phyloP scores from a whole-genome alignment of 106 monocot species.

The Ottelia alismoides region DNA sequence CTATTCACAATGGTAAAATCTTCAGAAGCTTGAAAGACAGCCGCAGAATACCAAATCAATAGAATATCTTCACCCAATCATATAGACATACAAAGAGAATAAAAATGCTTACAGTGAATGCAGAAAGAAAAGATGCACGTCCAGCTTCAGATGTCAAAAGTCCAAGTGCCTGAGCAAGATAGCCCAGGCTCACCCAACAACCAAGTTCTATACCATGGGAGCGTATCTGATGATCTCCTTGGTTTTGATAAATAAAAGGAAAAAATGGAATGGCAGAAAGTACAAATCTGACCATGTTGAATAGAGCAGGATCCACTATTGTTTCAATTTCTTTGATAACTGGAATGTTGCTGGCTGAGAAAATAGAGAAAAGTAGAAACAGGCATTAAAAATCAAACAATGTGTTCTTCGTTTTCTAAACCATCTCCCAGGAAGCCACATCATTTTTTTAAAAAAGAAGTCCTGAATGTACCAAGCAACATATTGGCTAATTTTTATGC shows the following conservation, averaged over 20 bases:
- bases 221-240: slow-evolving; percentile 29
- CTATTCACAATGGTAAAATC: slow-evolving; percentile 18
- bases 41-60: not conserved
- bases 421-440: too few species aligned
- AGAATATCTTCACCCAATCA: too few species aligned
- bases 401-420: too few species aligned
- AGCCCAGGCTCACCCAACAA: slow-evolving; percentile 68
- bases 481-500: too few species aligned
- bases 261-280: slow-evolving; percentile 56
- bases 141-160: slow-evolving; percentile 80
- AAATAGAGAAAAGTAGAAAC: not conserved
- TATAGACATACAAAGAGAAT: not conserved
- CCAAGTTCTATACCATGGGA: slow-evolving; percentile 66
- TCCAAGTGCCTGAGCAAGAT: slow-evolving; percentile 53
- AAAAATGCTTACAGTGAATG: slow-evolving; percentile 41
- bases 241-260: slow-evolving; percentile 38
- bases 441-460: too few species aligned
- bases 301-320: slow-evolving; percentile 63
- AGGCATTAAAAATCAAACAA: too few species aligned
- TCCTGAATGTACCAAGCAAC: too few species aligned
- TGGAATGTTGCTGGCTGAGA: slow-evolving; percentile 76
- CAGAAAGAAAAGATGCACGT: slow-evolving; percentile 75
- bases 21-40: not conserved
- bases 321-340: slow-evolving; percentile 75
- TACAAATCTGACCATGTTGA: slow-evolving; percentile 63